Percentiles rank a stretch among this genome's conserved stretches.
These are phyloP conservation scores for Zarea fungicola DNA, from an alignment of 2,329 filamentous ascomycete genomes.

Conservation along the genomic window DNA sequence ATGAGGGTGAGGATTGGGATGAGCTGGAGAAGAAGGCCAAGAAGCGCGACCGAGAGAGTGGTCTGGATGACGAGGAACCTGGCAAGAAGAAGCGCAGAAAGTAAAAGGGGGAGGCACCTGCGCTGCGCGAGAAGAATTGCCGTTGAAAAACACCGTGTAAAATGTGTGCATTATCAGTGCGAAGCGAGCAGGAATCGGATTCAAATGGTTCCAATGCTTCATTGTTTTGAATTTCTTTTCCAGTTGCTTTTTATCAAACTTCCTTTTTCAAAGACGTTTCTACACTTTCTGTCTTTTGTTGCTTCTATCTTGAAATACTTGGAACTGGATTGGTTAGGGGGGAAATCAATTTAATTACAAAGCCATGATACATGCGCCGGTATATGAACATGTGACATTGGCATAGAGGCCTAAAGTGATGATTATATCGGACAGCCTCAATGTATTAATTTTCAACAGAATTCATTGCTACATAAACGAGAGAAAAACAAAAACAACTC, in stretches of 20 bases:
- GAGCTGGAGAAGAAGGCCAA: slow-evolving; percentile 87
- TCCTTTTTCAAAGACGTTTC: slow-evolving; percentile 2
- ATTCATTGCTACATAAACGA: too few relatives aligned
- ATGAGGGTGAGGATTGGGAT: slow-evolving; percentile 88
- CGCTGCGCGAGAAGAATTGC: too few relatives aligned
- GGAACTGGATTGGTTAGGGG: not conserved
- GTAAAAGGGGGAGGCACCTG: slow-evolving; percentile 20
- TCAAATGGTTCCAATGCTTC: slow-evolving; percentile 1
- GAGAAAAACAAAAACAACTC: too few relatives aligned
- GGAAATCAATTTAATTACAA: not conserved
- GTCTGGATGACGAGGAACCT: slow-evolving; percentile 59
- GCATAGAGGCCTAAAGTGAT: too few relatives aligned
- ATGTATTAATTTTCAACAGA: too few relatives aligned
- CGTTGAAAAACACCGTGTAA: not conserved
- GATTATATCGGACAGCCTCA: too few relatives aligned
- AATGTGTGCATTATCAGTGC: slow-evolving; percentile 2
- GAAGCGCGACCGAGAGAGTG: slow-evolving; percentile 68
- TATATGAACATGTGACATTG: too few relatives aligned
- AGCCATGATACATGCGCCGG: too few relatives aligned
- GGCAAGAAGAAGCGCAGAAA: slow-evolving; percentile 53
- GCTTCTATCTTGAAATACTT: not conserved
- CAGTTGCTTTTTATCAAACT: not conserved
- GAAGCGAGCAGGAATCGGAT: slow-evolving; percentile 5
- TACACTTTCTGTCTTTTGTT: not conserved
- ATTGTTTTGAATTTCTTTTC: slow-evolving; percentile 7